phyloP scores from a whole-genome alignment of 768 basidiomycete genomes.

The Lactarius sp. region DNA sequence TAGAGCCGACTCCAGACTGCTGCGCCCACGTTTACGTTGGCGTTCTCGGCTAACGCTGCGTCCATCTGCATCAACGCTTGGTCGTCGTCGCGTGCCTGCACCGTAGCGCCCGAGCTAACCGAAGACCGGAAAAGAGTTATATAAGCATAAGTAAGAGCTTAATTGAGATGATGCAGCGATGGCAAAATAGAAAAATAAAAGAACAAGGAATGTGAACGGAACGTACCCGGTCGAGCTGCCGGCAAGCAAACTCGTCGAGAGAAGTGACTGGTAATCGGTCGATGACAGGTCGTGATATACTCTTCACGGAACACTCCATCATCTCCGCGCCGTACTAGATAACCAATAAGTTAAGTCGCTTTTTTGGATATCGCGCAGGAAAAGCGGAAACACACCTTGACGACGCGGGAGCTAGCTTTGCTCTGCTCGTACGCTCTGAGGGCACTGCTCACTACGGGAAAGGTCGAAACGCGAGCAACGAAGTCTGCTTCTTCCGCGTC shows the following conservation, averaged over 20 bases:
- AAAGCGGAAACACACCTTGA: conserved; percentile 52
- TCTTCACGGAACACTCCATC: conserved; percentile 79
- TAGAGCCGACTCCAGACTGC: conserved; percentile 9
- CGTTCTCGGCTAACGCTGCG: conserved; percentile 12
- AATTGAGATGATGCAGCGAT: not conserved
- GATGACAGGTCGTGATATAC: conserved; percentile 77
- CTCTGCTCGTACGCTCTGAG: conserved; percentile 74
- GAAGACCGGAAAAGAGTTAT: not conserved
- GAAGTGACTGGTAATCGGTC: conserved; percentile 70
- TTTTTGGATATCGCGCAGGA: not conserved
- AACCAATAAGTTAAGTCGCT: conserved; percentile 1
- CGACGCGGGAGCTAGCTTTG: conserved; percentile 78
- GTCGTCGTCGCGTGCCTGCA: conserved; percentile 4
- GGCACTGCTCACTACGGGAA: conserved; percentile 72
- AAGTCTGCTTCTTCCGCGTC: conserved; percentile 34
- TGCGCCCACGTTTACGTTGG: conserved; percentile 18
- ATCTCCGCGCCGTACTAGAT: conserved; percentile 79
- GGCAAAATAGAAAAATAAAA: not conserved
- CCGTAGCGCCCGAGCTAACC: conserved; percentile 22
- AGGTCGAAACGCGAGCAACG: conserved; percentile 54
- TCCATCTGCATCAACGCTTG: conserved; percentile 15
- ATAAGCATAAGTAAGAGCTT: not conserved
- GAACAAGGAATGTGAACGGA: not conserved
- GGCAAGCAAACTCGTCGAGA: conserved; percentile 83
- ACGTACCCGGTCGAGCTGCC: conserved; percentile 79